Conservation (phyloP, 2,329 filamentous ascomycete species). For the Aspergillus spinulosporus region DNA sequence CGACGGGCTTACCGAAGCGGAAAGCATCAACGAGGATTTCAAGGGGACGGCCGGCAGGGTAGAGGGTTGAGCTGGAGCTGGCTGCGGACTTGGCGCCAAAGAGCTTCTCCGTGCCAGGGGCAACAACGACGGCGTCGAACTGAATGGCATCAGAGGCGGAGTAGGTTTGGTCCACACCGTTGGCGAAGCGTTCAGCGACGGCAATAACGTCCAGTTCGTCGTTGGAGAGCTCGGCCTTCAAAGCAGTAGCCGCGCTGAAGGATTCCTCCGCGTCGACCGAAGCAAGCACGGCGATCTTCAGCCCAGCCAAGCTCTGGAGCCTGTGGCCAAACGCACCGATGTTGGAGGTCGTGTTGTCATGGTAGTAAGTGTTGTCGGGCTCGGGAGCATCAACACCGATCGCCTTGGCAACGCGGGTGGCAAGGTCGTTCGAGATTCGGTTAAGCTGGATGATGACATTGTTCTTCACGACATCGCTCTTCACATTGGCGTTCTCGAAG, state of each 20-base stretch:
- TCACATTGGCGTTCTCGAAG: conserved; percentile 66
- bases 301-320: conserved; percentile 61
- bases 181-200: conserved; percentile 59
- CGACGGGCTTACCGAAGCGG: conserved; percentile 70
- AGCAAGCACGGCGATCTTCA: conserved; percentile 65
- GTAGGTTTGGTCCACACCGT: conserved; percentile 64
- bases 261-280: conserved; percentile 47
- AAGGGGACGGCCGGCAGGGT: conserved; percentile 62
- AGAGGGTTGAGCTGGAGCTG: conserved; percentile 57
- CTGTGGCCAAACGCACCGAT: conserved; percentile 61
- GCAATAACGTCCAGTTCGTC: conserved; percentile 58
- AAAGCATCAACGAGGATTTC: conserved; percentile 65
- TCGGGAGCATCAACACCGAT: conserved; percentile 60
- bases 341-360: conserved; percentile 64
- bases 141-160: conserved; percentile 58
- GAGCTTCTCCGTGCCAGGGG: conserved; percentile 54
- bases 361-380: conserved; percentile 65
- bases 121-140: conserved; percentile 56
- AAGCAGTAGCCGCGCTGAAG: conserved; percentile 50
- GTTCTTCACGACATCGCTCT: conserved; percentile 58
- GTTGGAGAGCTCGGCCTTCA: conserved; percentile 47
- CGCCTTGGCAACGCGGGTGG: conserved; percentile 62
- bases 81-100: conserved; percentile 45
- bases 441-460: conserved; percentile 71
- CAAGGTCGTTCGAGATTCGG: conserved; percentile 66